These are phyloP conservation scores for Licmophora abbreviata DNA, from an alignment of 108 stramenopile species.

Conservation along the genomic window DNA sequence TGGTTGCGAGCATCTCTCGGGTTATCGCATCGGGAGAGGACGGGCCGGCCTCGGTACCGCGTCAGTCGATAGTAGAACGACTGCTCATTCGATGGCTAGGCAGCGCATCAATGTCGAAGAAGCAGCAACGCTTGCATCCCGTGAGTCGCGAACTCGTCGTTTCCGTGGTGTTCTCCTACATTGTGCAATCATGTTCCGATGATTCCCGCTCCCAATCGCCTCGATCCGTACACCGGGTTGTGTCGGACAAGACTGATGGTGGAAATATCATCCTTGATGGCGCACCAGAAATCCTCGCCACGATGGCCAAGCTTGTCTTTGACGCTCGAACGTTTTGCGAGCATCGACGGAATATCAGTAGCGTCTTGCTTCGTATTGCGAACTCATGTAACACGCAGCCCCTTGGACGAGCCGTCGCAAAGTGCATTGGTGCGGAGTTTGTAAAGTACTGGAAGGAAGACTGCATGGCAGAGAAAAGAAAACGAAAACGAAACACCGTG, in stretches of 20 bases:
- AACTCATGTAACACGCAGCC: too few species aligned
- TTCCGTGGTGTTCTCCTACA: background rate
- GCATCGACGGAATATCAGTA: conserved; percentile 4
- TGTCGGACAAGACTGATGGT: background rate
- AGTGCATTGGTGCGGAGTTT: too few species aligned
- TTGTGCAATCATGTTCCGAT: background rate
- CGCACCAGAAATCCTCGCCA: too few species aligned
- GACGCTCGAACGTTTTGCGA: background rate
- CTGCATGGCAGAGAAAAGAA: too few species aligned
- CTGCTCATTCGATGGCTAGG: conserved; percentile 1
- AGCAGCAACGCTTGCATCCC: background rate
- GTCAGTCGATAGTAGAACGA: background rate
- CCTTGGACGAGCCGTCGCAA: too few species aligned
- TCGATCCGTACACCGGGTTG: background rate
- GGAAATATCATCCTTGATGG: too few species aligned
- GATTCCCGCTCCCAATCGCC: background rate
- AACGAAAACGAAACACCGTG: too few species aligned
- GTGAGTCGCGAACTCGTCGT: conserved; percentile 1
- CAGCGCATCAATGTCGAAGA: background rate
- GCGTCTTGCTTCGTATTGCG: conserved; percentile 2
- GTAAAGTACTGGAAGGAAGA: too few species aligned
- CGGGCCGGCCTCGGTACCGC: too few species aligned
- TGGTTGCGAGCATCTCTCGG: background rate
- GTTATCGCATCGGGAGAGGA: too few species aligned
- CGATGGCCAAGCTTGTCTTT: conserved; percentile 1